Evolutionary conservation across 805 yeast genomes (phyloP).

Genomic region (Candida endomychidarum): DNA sequence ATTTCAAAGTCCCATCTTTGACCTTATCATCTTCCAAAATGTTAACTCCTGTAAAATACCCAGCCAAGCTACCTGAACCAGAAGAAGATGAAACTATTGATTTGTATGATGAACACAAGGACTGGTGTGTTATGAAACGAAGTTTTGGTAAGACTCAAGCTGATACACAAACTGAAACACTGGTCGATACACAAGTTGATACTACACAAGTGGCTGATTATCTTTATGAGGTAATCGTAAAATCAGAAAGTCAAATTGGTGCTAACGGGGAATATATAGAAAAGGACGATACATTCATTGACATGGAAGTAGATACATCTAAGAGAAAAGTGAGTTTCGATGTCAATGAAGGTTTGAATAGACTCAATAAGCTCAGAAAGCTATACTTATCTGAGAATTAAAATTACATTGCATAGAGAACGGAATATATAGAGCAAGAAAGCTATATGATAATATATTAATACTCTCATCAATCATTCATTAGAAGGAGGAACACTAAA

Average conservation of each 20-base stretch:
- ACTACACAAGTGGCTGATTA: conserved; percentile 16
- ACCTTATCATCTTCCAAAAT: conserved; percentile 24
- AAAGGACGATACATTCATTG: conserved; percentile 7
- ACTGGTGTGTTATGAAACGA: conserved; percentile 33
- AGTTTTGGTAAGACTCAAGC: background rate
- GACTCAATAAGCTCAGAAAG: conserved; percentile 34
- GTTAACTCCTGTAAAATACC: conserved; percentile 33
- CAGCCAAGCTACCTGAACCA: conserved; percentile 19
- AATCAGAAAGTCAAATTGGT: conserved; percentile 25
- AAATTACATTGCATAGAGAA: background rate
- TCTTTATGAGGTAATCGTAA: conserved; percentile 22
- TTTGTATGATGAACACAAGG: conserved; percentile 30
- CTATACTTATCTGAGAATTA: conserved; percentile 24
- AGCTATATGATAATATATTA: background rate
- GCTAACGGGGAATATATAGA: conserved; percentile 24
- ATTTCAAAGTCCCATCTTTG: conserved; percentile 7
- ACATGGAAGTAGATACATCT: conserved; percentile 14
- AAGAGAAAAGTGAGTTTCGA: conserved; percentile 21
- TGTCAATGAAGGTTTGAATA: conserved; percentile 32
- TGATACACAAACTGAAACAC: background rate
- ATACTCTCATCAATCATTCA: background rate
- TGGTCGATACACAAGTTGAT: background rate
- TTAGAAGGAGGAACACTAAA: conserved; percentile 49
- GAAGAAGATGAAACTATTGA: conserved; percentile 23
- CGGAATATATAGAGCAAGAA: background rate